A percentile compares a stretch with the other conserved stretches of the same genome.
phyloP scores from a whole-genome alignment of 2,329 filamentous ascomycete genomes.

The Ambrosiella beaveri region DNA sequence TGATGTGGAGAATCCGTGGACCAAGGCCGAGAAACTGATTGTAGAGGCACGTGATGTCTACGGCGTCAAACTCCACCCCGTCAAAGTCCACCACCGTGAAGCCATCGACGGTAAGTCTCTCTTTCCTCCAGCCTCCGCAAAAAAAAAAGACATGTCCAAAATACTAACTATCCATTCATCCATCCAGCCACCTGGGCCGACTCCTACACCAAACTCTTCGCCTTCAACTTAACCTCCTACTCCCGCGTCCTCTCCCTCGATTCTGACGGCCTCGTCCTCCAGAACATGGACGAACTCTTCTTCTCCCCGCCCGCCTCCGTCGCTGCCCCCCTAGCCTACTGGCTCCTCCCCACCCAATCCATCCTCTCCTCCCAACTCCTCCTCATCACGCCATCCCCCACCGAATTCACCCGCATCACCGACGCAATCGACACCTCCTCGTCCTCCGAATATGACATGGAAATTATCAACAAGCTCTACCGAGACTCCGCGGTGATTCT shows the following conservation, averaged over 20 bases:
- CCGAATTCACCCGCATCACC: constrained; percentile 28
- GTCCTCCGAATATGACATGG: constrained; percentile 41
- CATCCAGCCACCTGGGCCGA: constrained; percentile 38
- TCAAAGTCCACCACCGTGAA: constrained; percentile 22
- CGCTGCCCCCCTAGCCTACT: constrained; percentile 57
- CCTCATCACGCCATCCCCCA: constrained; percentile 39
- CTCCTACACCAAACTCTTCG: constrained; percentile 49
- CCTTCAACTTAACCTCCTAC: constrained; percentile 50
- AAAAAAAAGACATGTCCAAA: neutral
- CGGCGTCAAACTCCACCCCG: constrained; percentile 26
- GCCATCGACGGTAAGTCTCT: constrained; percentile 21
- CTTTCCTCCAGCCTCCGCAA: neutral
- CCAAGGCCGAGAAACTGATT: constrained; percentile 21
- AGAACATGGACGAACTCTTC: constrained; percentile 54
- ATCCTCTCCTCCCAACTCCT: constrained; percentile 44
- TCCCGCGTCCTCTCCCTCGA: constrained; percentile 31
- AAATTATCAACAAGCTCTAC: constrained; percentile 46
- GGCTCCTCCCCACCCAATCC: constrained; percentile 37
- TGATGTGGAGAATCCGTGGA: constrained; percentile 17
- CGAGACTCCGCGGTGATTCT: constrained; percentile 39
- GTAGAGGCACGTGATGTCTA: constrained; percentile 28
- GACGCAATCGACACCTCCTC: constrained; percentile 15
- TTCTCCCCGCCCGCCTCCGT: constrained; percentile 41
- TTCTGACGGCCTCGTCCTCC: constrained; percentile 45
- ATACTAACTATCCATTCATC: neutral